phyloP scores from a whole-genome alignment of 306 rosid genomes.

The Trichosanthes truncata region DNA sequence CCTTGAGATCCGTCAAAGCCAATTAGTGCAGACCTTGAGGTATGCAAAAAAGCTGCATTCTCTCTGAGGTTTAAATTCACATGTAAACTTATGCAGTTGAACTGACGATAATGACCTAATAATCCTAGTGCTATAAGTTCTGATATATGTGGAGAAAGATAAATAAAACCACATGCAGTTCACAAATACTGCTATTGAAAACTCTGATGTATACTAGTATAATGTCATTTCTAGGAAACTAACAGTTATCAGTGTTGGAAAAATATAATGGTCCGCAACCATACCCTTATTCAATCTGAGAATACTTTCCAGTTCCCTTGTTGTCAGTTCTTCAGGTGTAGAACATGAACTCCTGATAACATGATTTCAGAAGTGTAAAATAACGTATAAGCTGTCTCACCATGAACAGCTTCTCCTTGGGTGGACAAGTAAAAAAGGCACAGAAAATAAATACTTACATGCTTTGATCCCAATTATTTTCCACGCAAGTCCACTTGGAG shows the following conservation, averaged over 20 bases:
- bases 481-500: constrained; percentile 74
- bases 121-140: neutral
- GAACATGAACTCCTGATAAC: constrained; percentile 75
- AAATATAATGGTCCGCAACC: neutral
- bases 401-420: neutral
- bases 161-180: neutral
- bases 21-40: neutral
- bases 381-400: constrained; percentile 1
- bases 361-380: constrained; percentile 17
- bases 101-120: neutral
- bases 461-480: constrained; percentile 82
- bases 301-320: constrained; percentile 78
- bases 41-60: neutral
- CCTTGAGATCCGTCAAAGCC: constrained; percentile 1
- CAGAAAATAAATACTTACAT: constrained; percentile 25
- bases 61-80: constrained; percentile 4
- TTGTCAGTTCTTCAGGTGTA: constrained; percentile 64
- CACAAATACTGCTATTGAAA: neutral
- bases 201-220: neutral
- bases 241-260: neutral
- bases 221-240: neutral
- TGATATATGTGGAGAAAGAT: neutral
- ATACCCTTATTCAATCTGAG: constrained; percentile 72
- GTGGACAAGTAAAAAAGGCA: neutral
- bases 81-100: neutral